Evolutionary conservation across 371 early-diverging fungal species (phyloP), one percentile per base, ranked within the genome.

Genomic region (Conidiobolus incongruus): DNA sequence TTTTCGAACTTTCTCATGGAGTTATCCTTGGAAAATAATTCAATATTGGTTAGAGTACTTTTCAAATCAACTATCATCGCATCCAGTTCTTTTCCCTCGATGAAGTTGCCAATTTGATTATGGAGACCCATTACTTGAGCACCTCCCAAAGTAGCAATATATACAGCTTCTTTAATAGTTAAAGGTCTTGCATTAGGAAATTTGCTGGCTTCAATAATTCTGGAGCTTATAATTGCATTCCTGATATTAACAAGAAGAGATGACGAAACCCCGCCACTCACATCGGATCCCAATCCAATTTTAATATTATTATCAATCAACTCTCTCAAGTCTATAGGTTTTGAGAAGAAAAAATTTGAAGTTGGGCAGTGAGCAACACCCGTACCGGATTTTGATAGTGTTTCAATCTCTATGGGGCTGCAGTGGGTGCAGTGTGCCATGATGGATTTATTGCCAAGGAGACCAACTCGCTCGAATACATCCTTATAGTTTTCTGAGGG

Each of bases 341-440:
- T 91, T 26, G 77, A 76, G 47, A 68, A 63, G 32, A 93, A 57
- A 49, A 91, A 86, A 62, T 93, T 93, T 37, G 81, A 79, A 47
- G 69, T 81, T 21, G 94, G 81, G 48, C 94, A 93, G 56, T 93
- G 94, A 3, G 85, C 66, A 31, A 93, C 56, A 31, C 82, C 85
- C 0, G 75, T 71, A 12, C 69, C 65, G 28, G 56, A 45, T 12
- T 60, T 54, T 33, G 62, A 66, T 44, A 89, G 46, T 31, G 81
- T 40, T 6, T 52, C 55, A 11, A 75, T 52, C 45, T 93, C 91
- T 2, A 66, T 66, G 1, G 72, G 69, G 10, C 65, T 58, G 63
- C 85, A 68, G 60, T 90, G 81, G 16, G 90, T 74, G 47, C 88
- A 82, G 55, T 93, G 94, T n/a, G 90, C 94, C 81, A 91, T 78